Evolutionary conservation across 768 basidiomycete genomes (phyloP), one percentile per base, ranked within the genome.

Genomic region (Rhodotorula toruloides): DNA sequence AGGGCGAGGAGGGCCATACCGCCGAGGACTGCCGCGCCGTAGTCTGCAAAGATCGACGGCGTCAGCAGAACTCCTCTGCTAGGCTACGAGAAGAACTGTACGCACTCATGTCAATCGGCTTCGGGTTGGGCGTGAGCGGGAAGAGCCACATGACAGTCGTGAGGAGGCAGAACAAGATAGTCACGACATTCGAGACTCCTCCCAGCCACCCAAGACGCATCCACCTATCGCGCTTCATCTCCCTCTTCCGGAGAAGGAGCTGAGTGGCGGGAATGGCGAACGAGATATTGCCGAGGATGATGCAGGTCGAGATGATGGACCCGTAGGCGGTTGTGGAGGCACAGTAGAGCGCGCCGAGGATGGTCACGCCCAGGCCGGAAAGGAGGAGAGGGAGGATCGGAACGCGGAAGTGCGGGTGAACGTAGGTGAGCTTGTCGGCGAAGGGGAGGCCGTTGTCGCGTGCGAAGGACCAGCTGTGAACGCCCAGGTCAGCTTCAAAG

Each of bases 141-240:
- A 55, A 55, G 27, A 55, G 39, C 54, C 54, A 55, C 39, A 55
- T 55, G 40, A 55, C 54, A 7, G 54, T 55, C 16, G 54, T 55
- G 40, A 55, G 40, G 17, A 43, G 11, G 39, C 39, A 42, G n/a
- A 42, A 55, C 16, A 43, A 7, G 40, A 55, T 43, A 7, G 54
- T 43, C 27, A 55, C 54, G n/a, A 55, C 54, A 9, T 42, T 40
- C 14, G 54, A 39, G n/a, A 55, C 40, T 3, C 27, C 40, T 8
- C 54, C 54, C 27, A 55, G 42, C 39, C 25, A n/a, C 27, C 54
- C 54, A 14, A 55, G 40, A 22, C 37, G 36, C 29, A 55, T 27
- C 54, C 54, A 55, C 6, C 54, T 17, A 19, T 29, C 40, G 3
- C 10, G 21, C 27, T 36, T 36, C 10, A 55, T 21, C n/a, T 17